phyloP scores from a whole-genome alignment of 2,329 filamentous ascomycete genomes.

The Ceratocystis diversiconidia region DNA sequence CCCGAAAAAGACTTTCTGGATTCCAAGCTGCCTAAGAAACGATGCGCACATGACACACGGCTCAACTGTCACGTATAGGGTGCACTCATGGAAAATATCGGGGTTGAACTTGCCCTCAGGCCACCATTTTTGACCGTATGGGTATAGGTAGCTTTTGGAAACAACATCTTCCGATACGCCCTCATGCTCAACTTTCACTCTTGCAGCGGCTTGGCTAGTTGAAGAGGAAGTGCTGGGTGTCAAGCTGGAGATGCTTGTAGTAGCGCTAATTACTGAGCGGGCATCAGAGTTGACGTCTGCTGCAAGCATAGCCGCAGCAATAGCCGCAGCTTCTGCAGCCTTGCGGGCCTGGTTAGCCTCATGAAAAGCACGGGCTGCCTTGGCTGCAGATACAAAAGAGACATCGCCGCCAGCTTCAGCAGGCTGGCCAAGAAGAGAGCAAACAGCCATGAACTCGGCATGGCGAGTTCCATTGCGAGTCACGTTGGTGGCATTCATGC shows the following conservation, averaged over 20 bases:
- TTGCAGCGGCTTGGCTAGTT: conserved; percentile 9
- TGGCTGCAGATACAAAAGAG: conserved; percentile 18
- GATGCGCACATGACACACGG: conserved; percentile 99
- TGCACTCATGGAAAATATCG: conserved; percentile 40
- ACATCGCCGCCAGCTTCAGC: conserved; percentile 9
- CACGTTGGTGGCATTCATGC: conserved; percentile 94
- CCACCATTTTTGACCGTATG: conserved; percentile 41
- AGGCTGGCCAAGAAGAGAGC: conserved; percentile 34
- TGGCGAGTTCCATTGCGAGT: conserved; percentile 85
- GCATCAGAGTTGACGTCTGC: conserved; percentile 11
- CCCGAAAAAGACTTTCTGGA: conserved; percentile 85
- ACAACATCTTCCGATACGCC: conserved; percentile 34
- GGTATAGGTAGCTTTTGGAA: conserved; percentile 41
- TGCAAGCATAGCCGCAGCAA: conserved; percentile 26
- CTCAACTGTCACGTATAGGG: conserved; percentile 92
- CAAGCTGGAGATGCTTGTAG: conserved; percentile 12
- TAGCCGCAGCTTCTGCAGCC: conserved; percentile 24
- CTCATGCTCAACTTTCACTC: conserved; percentile 18
- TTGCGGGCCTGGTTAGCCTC: conserved; percentile 21
- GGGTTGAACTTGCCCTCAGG: conserved; percentile 16
- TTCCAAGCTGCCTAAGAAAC: conserved; percentile 71
- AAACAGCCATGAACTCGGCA: conserved; percentile 83
- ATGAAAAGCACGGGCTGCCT: conserved; percentile 19
- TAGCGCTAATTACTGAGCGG: conserved; percentile 13
- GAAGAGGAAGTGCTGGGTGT: conserved; percentile 16